phyloP scores from a whole-genome alignment of 345 rosid genomes.

The Acer campestre region DNA sequence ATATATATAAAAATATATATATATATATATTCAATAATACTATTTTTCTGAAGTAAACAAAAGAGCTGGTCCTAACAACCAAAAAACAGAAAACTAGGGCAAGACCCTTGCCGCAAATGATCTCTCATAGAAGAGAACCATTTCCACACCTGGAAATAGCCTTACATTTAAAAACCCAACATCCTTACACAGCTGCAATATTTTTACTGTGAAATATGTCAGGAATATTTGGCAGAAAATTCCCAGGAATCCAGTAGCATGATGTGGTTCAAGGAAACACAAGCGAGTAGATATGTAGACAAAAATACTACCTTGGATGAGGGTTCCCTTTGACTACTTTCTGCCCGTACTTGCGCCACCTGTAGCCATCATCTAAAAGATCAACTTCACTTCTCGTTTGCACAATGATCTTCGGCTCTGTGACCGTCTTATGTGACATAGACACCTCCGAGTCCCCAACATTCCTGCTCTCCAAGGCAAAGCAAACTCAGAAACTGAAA shows the following conservation, averaged over 20 bases:
- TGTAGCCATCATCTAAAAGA: constrained; percentile 95
- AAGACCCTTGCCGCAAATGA: too few species aligned
- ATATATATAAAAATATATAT: too few species aligned
- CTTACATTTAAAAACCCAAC: too few species aligned
- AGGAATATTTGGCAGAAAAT: background rate
- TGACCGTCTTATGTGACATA: constrained; percentile 67
- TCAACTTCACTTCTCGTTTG: constrained; percentile 99
- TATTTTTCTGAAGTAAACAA: too few species aligned
- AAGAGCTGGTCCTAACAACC: too few species aligned
- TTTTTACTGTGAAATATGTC: background rate
- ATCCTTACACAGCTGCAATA: background rate
- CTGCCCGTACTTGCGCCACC: constrained; percentile 99
- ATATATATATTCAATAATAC: too few species aligned
- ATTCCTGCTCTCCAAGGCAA: constrained; percentile 46
- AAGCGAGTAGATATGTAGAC: constrained; percentile 16
- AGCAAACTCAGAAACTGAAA: background rate
- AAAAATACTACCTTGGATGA: constrained; percentile 71
- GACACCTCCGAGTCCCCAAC: constrained; percentile 45
- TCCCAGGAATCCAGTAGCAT: constrained; percentile 5
- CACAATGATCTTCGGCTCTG: constrained; percentile 84
- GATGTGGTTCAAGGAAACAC: constrained; percentile 16
- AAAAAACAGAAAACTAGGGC: too few species aligned
- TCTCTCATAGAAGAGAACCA: too few species aligned
- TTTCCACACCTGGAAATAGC: too few species aligned
- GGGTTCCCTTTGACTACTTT: constrained; percentile 98